phyloP scores from a whole-genome alignment of 1,284 basidiomycete genomes.

The Heliocybe sulcata region DNA sequence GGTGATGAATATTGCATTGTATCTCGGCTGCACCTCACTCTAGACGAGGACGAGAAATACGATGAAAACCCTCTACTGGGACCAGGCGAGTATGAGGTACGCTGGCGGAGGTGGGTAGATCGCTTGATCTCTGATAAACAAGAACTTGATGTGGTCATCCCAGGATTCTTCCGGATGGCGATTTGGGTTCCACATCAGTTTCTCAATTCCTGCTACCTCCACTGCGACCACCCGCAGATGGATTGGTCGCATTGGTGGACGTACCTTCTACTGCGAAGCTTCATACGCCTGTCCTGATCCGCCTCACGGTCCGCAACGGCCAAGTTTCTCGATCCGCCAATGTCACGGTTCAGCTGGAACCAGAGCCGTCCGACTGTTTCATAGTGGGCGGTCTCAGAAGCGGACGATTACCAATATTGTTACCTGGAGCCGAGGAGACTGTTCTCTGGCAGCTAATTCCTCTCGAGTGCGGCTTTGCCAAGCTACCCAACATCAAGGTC shows the following conservation, averaged over 20 bases:
- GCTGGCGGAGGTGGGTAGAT: slow-evolving; percentile 56
- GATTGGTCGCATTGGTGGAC: slow-evolving; percentile 55
- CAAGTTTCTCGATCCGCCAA: slow-evolving; percentile 57
- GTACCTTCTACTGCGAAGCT: slow-evolving; percentile 54
- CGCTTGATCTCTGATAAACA: neutral
- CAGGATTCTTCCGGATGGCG: slow-evolving; percentile 37
- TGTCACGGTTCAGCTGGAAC: slow-evolving; percentile 59
- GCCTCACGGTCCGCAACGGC: slow-evolving; percentile 57
- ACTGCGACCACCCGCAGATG: slow-evolving; percentile 49
- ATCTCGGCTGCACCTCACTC: slow-evolving; percentile 41
- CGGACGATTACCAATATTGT: slow-evolving; percentile 55
- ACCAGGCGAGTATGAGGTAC: slow-evolving; percentile 52
- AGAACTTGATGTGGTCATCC: neutral
- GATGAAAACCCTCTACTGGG: slow-evolving; percentile 30
- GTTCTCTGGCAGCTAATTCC: slow-evolving; percentile 63
- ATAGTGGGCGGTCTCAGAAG: slow-evolving; percentile 64
- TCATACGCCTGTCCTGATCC: slow-evolving; percentile 50
- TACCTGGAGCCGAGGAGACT: slow-evolving; percentile 61
- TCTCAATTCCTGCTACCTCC: slow-evolving; percentile 51
- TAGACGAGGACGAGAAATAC: slow-evolving; percentile 31
- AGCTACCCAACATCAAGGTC: slow-evolving; percentile 51
- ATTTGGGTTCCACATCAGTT: slow-evolving; percentile 33
- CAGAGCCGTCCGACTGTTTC: slow-evolving; percentile 57
- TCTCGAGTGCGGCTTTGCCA: slow-evolving; percentile 62
- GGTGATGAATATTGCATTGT: slow-evolving; percentile 57